Base-by-base conservation (phyloP, 768 basidiomycete genomes). In the Kwoniella botswanensis region DNA sequence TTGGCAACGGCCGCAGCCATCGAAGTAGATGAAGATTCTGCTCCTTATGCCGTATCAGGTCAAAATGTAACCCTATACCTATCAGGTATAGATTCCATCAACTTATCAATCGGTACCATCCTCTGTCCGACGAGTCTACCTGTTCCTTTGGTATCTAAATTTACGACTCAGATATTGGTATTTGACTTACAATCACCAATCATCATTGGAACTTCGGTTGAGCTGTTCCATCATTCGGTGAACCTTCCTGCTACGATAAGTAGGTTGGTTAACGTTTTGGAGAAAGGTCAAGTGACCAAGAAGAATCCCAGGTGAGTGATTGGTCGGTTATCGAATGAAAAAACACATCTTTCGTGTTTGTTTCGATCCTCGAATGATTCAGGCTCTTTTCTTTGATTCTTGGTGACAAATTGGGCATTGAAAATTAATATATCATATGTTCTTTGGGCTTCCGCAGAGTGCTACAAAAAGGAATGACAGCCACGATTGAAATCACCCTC, bases 181-280 rank as follows among this genome's bases (percentile, higher is more conserved):
- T 98, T 99, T 80, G 97, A 99, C 79, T 88, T 96, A 15, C 88
- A 92, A 73, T 87, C 92, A 58, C 97, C 97, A 0, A 91, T 99
- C 73, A 93, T 90, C 12, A 86, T 89, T 0, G 97, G 97, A 52
- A 87, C 93, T 73, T 90, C 93, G 53, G 94, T 98, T 56, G 97
- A 99, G 82, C 85, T 99, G 12, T 98, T 93, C 85, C 93, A 97
- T 79, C 95, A 99, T 79, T 95, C 94, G 1, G 88, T 89, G 54
- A 93, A 98, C 80, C 89, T 96, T 2, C 94, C 97, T 10, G 96
- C 94, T 0, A 92, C 91, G 12, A 88, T 97, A 63, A 88, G 89
- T 4, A 93, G 91, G 75, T 86, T 98, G 35, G 82, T 92, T n/a
- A 87, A 91, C 1, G 90, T 88, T 0, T 83, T 95, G 11, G 96